phyloP scores from a whole-genome alignment of 257 asterid species.

The Cordia subcordata region DNA sequence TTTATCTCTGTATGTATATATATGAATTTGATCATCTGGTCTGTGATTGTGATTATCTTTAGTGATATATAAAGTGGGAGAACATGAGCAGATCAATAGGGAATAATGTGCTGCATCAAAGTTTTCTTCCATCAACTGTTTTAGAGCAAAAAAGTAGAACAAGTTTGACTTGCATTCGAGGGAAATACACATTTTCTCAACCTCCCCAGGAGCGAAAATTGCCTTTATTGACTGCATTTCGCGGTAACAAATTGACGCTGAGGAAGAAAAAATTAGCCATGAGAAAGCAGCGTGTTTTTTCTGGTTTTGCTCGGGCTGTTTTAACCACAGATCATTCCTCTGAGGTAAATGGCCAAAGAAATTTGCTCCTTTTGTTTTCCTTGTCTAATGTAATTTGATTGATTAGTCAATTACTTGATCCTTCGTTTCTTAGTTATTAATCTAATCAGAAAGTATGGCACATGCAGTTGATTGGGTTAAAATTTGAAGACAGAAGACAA shows the following conservation, averaged over 20 bases:
- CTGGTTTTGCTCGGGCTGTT: slow-evolving; percentile 51
- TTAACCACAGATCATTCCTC: slow-evolving; percentile 56
- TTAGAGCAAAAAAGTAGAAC: slow-evolving; percentile 59
- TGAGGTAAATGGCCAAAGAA: slow-evolving; percentile 35
- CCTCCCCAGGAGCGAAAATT: slow-evolving; percentile 37
- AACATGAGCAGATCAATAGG: slow-evolving; percentile 70
- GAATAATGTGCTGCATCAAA: slow-evolving; percentile 76
- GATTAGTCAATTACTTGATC: neutral
- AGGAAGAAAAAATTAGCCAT: slow-evolving; percentile 38
- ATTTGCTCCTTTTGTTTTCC: neutral
- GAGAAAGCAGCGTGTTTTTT: slow-evolving; percentile 43
- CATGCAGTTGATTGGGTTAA: neutral
- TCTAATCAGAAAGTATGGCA: neutral
- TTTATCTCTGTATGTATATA: neutral
- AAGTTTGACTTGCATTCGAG: slow-evolving; percentile 50
- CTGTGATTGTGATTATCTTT: slow-evolving; percentile 6
- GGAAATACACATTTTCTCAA: slow-evolving; percentile 54
- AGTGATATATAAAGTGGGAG: slow-evolving; percentile 19
- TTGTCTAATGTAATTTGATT: neutral
- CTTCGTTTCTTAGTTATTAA: neutral
- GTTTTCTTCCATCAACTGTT: slow-evolving; percentile 51
- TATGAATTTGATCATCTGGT: neutral
- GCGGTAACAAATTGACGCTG: slow-evolving; percentile 42
- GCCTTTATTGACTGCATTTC: slow-evolving; percentile 60
- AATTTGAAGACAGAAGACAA: neutral